Base-by-base conservation (phyloP, 352 stramenopile species). In the Globisporangium radiosum region DNA sequence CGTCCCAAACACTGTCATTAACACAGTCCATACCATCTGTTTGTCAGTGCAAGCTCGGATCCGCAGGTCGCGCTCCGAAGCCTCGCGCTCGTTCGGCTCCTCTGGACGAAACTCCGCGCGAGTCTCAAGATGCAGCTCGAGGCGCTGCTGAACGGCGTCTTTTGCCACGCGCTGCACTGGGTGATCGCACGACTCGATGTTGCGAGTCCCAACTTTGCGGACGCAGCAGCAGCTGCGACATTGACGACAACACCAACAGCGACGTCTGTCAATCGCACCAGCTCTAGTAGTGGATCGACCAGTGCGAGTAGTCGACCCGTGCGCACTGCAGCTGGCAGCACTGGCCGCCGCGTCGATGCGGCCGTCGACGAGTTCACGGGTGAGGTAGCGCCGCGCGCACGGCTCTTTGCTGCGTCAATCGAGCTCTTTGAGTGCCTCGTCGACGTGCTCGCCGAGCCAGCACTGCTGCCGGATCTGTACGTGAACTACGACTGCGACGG, bases 401-500 rank as follows among this genome's bases (percentile, higher is more conserved):
- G 75, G 37, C 55, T 92, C 17, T 88, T 81, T 53, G 70, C 65
- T 7, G 71, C 83, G 14, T 90, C 83, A 7, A 80, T 88, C 60
- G 85, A 94, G 65, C 78, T 94, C 47, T 57, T 90, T 11, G 76
- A 99, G 68, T 97, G 81, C 39, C 73, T 99, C 5, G 79, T 99
- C 7, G 97, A 99, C 60, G 94, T 99, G 52, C 96, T 97, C 47
- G 75, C 92, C 10, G 96, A 99, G 71, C 83, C 95, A 40, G 92
- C 86, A 8, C 66, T 99, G 1, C 87, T 99, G 55, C 85, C 96
- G 5, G 97, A 99, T 68, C 64, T 99, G 10, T 99, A 99, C 65
- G 86, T 98, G 39, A 99, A 99, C 67, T 99, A 99, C 73, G 97
- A 99, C 73, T 99, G 96, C 65, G 96, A 98, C 63, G 85, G 97